Evolutionary conservation across 257 asterid species (phyloP), one percentile per base, ranked within the genome.

Genomic region (Linderniella brevidens): DNA sequence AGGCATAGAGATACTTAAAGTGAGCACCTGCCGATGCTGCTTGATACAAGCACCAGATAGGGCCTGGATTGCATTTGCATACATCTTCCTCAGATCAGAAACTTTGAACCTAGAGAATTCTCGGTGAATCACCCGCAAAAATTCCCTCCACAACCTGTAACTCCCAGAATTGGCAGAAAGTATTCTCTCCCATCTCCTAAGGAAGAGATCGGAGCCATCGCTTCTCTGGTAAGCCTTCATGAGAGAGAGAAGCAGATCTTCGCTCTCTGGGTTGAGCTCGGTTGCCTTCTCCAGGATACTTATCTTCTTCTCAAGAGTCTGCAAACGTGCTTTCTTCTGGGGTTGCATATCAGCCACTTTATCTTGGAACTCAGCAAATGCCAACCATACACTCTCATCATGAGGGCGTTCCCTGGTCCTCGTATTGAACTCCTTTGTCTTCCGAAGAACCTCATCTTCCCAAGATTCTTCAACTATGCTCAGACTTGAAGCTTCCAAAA

Each of bases 1-100:
- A 55, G 48, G 55, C 32, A 56, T 15, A 19, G 38, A 58, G 62
- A 60, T 57, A 56, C 60, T 49, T 51, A 69, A 64, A 70, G 71
- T 57, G 80, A 86, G 83, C 77, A 90, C 98, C 98, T 85, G 98
- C 98, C 98, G 81, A 71, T 72, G 75, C 80, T 68, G 93, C 93
- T 67, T 79, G 61, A 65, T 54, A 68, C 96, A 75, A 53, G 94
- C 78, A 73, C 92, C 94, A 64, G 77, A 71, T 60, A 90, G 65
- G 64, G 98, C 94, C 67, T 75, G 94, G 55, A 85, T 61, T 47
- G 98, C 98, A 59, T 73, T 85, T 13, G 83, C 83, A 66, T 81
- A 81, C 71, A 90, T 71, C 70, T 73, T 90, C 69, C 98, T 77
- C 86, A 78, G 59, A 57, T 85, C 98, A 48, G 94, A 79, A 63